Evolutionary conservation across 148 eudicot genomes (phyloP).

Genomic region (Agrostemma githago): DNA sequence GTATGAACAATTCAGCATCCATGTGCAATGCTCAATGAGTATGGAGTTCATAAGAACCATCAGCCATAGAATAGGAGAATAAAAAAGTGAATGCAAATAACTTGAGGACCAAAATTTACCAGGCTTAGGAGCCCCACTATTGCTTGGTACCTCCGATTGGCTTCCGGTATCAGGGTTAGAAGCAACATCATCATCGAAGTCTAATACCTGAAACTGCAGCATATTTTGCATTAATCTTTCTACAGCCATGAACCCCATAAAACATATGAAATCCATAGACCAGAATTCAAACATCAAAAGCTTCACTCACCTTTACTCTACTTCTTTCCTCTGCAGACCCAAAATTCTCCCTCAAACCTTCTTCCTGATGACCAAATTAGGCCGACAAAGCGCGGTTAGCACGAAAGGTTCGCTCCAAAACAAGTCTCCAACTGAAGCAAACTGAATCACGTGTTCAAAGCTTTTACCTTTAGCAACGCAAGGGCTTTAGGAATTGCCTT

Average conservation of each 20-base stretch:
- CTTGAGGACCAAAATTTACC: conserved; percentile 34
- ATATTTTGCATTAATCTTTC: not conserved
- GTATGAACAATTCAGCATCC: not conserved
- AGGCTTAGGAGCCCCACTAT: conserved; percentile 39
- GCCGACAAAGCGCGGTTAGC: not conserved
- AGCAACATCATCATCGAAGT: conserved; percentile 50
- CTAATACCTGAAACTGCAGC: conserved; percentile 43
- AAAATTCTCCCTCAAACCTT: conserved; percentile 65
- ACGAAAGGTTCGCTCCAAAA: not conserved
- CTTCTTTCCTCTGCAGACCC: conserved; percentile 30
- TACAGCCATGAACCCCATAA: not conserved
- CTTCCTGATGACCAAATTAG: conserved; percentile 38
- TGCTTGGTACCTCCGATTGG: conserved; percentile 45
- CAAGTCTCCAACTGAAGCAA: not conserved
- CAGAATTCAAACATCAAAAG: not conserved
- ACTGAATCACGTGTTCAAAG: not conserved
- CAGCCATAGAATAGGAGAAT: not conserved
- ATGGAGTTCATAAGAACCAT: not conserved
- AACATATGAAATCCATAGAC: not conserved
- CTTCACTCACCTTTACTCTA: conserved; percentile 39
- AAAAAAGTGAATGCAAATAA: not conserved
- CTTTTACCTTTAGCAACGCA: conserved; percentile 55
- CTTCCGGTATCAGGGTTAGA: conserved; percentile 48
- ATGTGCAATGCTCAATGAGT: not conserved
- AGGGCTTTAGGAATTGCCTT: conserved; percentile 67